Evolutionary conservation across 768 basidiomycete genomes (phyloP).

Genomic region (Cystofilobasidium capitatum): DNA sequence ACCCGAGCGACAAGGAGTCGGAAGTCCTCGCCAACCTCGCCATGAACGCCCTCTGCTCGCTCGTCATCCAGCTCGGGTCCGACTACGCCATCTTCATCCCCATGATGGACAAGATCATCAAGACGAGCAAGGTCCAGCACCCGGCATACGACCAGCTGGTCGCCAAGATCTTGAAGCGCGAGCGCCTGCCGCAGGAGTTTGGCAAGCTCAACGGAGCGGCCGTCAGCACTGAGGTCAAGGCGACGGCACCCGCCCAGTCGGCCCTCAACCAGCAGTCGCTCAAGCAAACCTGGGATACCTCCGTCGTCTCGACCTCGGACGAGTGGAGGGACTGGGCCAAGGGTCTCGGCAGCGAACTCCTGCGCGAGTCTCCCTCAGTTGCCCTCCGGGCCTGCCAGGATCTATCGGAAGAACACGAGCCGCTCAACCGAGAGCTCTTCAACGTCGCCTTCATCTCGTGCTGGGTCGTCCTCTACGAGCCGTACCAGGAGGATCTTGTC

Average conservation of each 20-base stretch:
- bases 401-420: conserved; percentile 79
- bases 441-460: conserved; percentile 98
- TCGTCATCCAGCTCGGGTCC: conserved; percentile 84
- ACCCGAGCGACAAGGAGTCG: conserved; percentile 18
- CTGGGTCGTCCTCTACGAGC: conserved; percentile 90
- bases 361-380: conserved; percentile 96
- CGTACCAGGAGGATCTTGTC: conserved; percentile 94
- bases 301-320: conserved; percentile 54
- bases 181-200: conserved; percentile 77
- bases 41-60: conserved; percentile 84
- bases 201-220: conserved; percentile 53
- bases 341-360: conserved; percentile 81
- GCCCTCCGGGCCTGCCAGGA: conserved; percentile 95
- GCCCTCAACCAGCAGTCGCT: conserved; percentile 81
- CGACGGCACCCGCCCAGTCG: conserved; percentile 32
- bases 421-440: conserved; percentile 86
- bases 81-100: conserved; percentile 98
- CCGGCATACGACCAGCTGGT: conserved; percentile 79
- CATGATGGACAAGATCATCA: conserved; percentile 84
- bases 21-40: conserved; percentile 68
- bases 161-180: conserved; percentile 78
- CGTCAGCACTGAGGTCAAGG: conserved; percentile 29
- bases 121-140: conserved; percentile 67
- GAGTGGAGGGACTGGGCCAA: conserved; percentile 98
- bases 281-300: conserved; percentile 91